These are phyloP conservation scores for Malassezia japonica DNA, from an alignment of 1,284 basidiomycete species.

Conservation along the genomic window DNA sequence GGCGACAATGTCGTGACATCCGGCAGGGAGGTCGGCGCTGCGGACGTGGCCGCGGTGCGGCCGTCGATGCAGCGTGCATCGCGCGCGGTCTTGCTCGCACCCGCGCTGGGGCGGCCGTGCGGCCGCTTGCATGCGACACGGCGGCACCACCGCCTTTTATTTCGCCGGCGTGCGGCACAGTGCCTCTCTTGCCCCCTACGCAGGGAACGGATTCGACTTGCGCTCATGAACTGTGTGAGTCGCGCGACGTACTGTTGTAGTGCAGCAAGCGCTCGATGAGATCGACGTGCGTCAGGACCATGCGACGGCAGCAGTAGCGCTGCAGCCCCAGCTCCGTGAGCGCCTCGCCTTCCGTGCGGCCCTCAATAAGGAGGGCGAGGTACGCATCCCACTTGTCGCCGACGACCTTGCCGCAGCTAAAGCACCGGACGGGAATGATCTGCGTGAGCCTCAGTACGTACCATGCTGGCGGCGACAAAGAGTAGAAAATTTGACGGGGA, in stretches of 20 bases:
- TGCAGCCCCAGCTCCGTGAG: constrained; percentile 82
- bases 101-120: no score
- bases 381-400: constrained; percentile 48
- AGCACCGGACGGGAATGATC: constrained; percentile 48
- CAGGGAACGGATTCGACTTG: constrained; percentile 15
- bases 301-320: constrained; percentile 89
- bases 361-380: constrained; percentile 40
- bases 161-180: not conserved
- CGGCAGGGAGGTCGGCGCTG: no score
- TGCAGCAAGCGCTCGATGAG: constrained; percentile 89
- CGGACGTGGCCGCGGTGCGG: no score
- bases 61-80: no score
- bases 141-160: no score
- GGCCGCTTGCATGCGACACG: no score
- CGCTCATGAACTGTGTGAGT: constrained; percentile 17
- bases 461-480: constrained; percentile 8
- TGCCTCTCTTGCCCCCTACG: not conserved
- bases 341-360: constrained; percentile 62
- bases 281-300: constrained; percentile 96
- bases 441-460: constrained; percentile 9
- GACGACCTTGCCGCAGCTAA: constrained; percentile 48
- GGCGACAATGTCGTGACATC: no score
- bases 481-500: not conserved
- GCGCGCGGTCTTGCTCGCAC: no score
- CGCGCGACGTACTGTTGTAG: constrained; percentile 71